Base-by-base conservation (phyloP, 129 eudicot genomes). In the Logfia minima region DNA sequence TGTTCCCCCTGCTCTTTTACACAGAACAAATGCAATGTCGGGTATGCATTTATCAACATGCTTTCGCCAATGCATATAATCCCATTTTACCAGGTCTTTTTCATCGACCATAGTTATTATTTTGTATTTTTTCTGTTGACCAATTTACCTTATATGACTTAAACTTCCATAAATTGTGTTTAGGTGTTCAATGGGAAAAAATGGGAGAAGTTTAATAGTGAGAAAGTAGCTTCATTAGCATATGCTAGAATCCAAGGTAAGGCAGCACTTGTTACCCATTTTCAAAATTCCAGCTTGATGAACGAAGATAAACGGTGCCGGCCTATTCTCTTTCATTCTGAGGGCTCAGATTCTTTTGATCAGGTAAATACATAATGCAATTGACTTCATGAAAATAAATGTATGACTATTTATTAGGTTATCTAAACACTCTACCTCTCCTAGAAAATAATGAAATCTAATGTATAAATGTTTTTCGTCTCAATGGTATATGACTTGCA, bases 11-110 rank as follows among this genome's bases (percentile, higher is more conserved):
- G 63, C 41, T 74, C 24, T 72, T 63, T 48, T 22, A 61, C 79
- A 78, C 93, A 93, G 98, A 93, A 93, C 65, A 93, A 91, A 79
- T 93, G 98, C 84, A 93, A 93, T 69, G 97, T 93, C 43, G 98
- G 98, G 51, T 93, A 93, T 81, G 98, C 98, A n/a, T 93, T 93
- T 60, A 93, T 93, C 83, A 93, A 93, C 90, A 93, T 93, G 98
- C 69, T 86, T 75, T 86, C 96, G 45, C 98, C 98, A 5, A 75
- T 81, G 66, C 90, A 87, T 71, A 93, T 93, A 67, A 82, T 93
- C 76, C 90, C 96, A 22, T 91, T 93, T 61, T 91, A 87, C 75
- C 85, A 88, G 97, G 98, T 90, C 43, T 31, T 55, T 68, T 69
- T 23, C 37, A 0, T 17, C 66, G 6, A 9, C 18, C 48, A 8